These are phyloP conservation scores for Hydrangea macrophylla DNA, from an alignment of 148 eudicot genomes.

Conservation along the genomic window DNA sequence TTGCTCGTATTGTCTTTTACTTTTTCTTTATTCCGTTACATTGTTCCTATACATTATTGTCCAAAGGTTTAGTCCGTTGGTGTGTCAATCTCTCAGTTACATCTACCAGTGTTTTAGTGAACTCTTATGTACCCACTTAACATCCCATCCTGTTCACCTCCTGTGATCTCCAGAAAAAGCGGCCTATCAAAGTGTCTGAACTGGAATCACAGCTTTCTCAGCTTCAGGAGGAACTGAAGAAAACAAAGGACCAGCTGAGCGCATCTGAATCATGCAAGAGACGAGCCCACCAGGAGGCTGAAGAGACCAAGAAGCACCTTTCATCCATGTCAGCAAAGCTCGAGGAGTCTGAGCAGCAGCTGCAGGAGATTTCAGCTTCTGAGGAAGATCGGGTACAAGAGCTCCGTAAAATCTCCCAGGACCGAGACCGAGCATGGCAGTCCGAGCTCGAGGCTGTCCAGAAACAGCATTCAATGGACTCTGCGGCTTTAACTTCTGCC, in stretches of 20 bases:
- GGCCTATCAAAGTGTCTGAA: constrained; percentile 53
- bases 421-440: constrained; percentile 81
- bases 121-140: neutral
- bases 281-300: constrained; percentile 65
- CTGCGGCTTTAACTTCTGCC: constrained; percentile 62
- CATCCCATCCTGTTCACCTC: neutral
- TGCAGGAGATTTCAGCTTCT: constrained; percentile 53
- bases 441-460: constrained; percentile 78
- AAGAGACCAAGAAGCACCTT: constrained; percentile 68
- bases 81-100: neutral
- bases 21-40: neutral
- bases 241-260: constrained; percentile 64
- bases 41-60: neutral
- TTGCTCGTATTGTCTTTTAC: neutral
- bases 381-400: constrained; percentile 69
- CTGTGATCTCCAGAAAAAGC: constrained; percentile 47
- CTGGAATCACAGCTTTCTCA: constrained; percentile 69
- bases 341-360: constrained; percentile 61
- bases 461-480: constrained; percentile 71
- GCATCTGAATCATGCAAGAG: constrained; percentile 54
- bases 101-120: neutral
- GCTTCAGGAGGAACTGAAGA: constrained; percentile 79
- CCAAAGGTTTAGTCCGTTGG: neutral
- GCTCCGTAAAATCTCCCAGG: constrained; percentile 73
- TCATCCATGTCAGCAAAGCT: constrained; percentile 48